These are phyloP conservation scores for Dictyostelium purpureum DNA, from an alignment of 78 protist genomes.

Conservation along the genomic window DNA sequence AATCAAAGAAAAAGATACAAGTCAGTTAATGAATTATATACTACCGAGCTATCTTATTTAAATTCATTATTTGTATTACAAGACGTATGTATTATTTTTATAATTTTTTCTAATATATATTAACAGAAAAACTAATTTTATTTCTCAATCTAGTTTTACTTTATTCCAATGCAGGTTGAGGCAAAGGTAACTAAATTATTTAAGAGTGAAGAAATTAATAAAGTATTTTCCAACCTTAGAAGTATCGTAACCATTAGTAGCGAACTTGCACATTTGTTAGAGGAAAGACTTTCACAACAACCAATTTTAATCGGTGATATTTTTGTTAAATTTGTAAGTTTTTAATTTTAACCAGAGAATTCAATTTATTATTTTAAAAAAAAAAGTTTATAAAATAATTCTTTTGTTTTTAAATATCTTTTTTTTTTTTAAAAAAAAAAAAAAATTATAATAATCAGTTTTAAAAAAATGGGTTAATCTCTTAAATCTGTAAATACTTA, in stretches of 20 bases:
- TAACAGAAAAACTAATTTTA: background rate
- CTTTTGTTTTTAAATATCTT: background rate
- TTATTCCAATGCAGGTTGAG: conserved; percentile 77
- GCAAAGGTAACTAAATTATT: conserved; percentile 63
- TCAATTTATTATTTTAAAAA: no score
- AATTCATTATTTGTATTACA: conserved; percentile 55
- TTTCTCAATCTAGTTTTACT: conserved; percentile 10
- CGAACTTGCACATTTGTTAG: conserved; percentile 27
- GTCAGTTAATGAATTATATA: conserved; percentile 49
- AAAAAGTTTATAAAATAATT: no score
- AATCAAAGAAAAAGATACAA: conserved; percentile 30
- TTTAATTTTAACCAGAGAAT: no score
- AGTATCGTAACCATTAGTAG: conserved; percentile 32
- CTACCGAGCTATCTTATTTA: conserved; percentile 58
- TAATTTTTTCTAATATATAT: background rate
- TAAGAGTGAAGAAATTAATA: conserved; percentile 51
- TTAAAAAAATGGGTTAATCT: no score
- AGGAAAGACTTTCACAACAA: background rate
- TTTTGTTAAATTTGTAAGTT: conserved; percentile 60
- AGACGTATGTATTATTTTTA: conserved; percentile 12
- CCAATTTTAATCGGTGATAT: conserved; percentile 67
- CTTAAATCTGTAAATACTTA: no score
- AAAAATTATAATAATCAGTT: no score
- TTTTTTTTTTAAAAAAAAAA: background rate
- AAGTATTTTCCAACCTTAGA: conserved; percentile 50